A percentile compares a stretch with the other conserved stretches of the same genome.
Conservation (phyloP, 225 moss, liverwort and hornwort species). For the Rhytidiadelphus loreus region DNA sequence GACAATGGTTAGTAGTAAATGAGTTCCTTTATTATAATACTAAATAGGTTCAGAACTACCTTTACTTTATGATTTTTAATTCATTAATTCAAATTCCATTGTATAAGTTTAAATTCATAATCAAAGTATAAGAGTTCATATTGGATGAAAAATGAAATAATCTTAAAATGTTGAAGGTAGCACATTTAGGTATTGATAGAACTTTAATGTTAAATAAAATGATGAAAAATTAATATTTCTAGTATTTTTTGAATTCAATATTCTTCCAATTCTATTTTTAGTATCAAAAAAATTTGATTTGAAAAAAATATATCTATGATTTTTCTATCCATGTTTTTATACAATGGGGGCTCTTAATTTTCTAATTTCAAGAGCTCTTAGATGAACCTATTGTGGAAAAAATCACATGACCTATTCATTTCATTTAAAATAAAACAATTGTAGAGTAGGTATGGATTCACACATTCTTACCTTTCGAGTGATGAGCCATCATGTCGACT, state of each 20-base stretch:
- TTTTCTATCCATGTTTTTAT: background rate
- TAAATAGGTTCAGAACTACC: fast-evolving
- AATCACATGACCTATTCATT: background rate
- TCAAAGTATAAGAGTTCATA: background rate
- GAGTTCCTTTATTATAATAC: no score
- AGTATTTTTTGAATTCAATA: background rate
- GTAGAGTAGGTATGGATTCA: background rate
- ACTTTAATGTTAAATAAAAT: background rate
- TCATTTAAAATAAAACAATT: background rate
- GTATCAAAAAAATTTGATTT: background rate
- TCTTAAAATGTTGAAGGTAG: background rate
- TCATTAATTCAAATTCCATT: background rate
- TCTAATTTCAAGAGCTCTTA: no score
- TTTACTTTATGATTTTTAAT: background rate
- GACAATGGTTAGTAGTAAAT: no score
- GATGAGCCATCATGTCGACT: background rate
- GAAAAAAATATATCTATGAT: background rate
- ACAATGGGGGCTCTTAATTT: background rate
- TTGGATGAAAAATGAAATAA: background rate
- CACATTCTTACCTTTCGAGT: background rate
- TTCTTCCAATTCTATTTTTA: background rate
- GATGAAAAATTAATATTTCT: background rate
- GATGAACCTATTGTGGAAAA: background rate
- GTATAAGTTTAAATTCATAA: background rate
- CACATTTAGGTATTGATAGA: background rate